Evolutionary conservation across 2,329 filamentous ascomycete species (phyloP).

Genomic region (Verticillium dahliae): DNA sequence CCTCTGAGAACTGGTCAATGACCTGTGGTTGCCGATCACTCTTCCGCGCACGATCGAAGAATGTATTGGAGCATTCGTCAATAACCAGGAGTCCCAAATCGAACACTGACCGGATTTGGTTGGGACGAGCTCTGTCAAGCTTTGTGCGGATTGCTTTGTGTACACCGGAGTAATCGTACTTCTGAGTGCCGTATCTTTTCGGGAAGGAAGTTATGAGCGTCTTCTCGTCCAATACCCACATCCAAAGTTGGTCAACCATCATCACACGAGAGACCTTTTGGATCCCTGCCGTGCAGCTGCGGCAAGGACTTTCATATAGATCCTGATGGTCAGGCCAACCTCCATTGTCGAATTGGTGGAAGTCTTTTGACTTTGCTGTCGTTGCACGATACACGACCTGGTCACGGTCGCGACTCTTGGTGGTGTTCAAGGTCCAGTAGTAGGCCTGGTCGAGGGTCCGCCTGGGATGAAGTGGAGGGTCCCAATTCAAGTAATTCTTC

Average conservation of each 20-base stretch:
- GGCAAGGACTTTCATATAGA: conserved; percentile 4
- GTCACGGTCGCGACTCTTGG: conserved; percentile 29
- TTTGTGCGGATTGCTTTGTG: conserved; percentile 30
- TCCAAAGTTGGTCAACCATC: conserved; percentile 32
- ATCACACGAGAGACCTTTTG: conserved; percentile 19
- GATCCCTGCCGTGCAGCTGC: background rate
- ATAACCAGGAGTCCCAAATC: conserved; percentile 35
- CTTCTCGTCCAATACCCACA: conserved; percentile 24
- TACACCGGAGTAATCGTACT: conserved; percentile 29
- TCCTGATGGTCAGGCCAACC: background rate
- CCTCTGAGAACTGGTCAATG: conserved; percentile 31
- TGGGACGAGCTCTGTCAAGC: conserved; percentile 15
- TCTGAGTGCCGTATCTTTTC: conserved; percentile 34
- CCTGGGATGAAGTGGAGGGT: conserved; percentile 33
- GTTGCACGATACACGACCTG: conserved; percentile 31
- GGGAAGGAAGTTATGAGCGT: conserved; percentile 33
- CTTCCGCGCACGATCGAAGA: conserved; percentile 30
- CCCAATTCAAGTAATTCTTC: conserved; percentile 20
- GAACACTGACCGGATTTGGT: conserved; percentile 28
- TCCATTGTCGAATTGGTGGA: conserved; percentile 13
- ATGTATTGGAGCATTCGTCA: conserved; percentile 30
- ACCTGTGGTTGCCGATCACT: conserved; percentile 26
- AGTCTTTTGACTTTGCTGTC: conserved; percentile 2
- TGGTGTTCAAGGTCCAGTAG: conserved; percentile 32
- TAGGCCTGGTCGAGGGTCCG: conserved; percentile 40